phyloP scores from a whole-genome alignment of 192 early-diverging fungal species.

The Gorgonomyces haynaldii region DNA sequence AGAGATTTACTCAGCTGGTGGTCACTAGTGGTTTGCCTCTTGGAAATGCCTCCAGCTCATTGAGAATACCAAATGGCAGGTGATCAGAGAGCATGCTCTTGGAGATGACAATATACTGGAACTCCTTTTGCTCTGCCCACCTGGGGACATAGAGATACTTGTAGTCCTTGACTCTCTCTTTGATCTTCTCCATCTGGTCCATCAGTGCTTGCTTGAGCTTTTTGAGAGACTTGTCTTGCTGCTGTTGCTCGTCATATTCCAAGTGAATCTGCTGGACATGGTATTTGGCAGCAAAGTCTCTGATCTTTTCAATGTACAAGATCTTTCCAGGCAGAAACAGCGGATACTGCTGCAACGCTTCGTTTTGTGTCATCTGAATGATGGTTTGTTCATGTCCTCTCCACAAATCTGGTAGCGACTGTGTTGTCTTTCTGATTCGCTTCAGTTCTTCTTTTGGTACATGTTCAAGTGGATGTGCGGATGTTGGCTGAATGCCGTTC shows the following conservation, averaged over 20 bases:
- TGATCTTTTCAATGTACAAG: conserved; percentile 19
- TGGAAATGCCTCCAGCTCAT: conserved; percentile 3
- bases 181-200: not conserved
- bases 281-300: not conserved
- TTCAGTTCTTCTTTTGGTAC: conserved; percentile 4
- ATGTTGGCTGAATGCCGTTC: not conserved
- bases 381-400: not conserved
- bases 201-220: not conserved
- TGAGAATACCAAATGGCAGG: conserved; percentile 9
- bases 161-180: conserved; percentile 5
- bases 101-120: conserved; percentile 14
- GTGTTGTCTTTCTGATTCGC: not conserved
- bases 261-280: not conserved
- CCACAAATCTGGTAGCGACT: conserved; percentile 3
- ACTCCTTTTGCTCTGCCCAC: conserved; percentile 17
- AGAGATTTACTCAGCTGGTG: too few species aligned
- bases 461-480: not conserved
- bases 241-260: not conserved
- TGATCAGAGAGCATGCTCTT: conserved; percentile 14
- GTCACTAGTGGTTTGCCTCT: too few species aligned
- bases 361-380: not conserved
- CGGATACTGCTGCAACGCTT: not conserved
- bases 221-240: conserved; percentile 5
- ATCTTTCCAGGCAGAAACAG: conserved; percentile 18
- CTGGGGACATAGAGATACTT: conserved; percentile 19